Evolutionary conservation across 129 eudicot species (phyloP).

Genomic region (Lactuca sativa): DNA sequence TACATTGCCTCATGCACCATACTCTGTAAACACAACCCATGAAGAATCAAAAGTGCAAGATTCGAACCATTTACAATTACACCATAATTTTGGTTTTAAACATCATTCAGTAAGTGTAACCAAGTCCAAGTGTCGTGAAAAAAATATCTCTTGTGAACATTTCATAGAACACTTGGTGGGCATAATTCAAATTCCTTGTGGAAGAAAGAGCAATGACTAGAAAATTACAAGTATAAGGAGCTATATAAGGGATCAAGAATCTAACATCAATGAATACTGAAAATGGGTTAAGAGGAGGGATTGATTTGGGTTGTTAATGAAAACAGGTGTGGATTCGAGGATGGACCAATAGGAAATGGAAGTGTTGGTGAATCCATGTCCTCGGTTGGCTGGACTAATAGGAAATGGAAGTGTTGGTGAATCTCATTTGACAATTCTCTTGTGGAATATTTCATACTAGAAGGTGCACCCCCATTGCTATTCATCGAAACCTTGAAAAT

Average conservation of each 20-base stretch:
- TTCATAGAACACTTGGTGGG: conserved; percentile 66
- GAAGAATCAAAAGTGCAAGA: conserved; percentile 71
- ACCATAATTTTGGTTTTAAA: conserved; percentile 31
- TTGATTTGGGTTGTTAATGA: conserved; percentile 35
- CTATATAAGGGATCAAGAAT: conserved; percentile 33
- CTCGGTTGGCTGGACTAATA: conserved; percentile 33
- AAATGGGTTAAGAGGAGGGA: conserved; percentile 50
- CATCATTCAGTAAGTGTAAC: conserved; percentile 59
- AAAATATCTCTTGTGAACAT: conserved; percentile 54
- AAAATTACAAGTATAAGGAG: conserved; percentile 46
- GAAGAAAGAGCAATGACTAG: conserved; percentile 57
- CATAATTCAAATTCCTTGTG: conserved; percentile 43
- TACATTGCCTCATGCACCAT: conserved; percentile 52
- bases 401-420: too few relatives aligned
- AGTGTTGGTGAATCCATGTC: conserved; percentile 68
- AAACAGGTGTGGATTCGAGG: conserved; percentile 48
- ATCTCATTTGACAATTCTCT: too few relatives aligned
- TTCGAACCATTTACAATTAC: conserved; percentile 52
- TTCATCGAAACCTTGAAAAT: too few relatives aligned
- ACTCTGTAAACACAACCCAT: conserved; percentile 55
- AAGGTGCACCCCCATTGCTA: too few relatives aligned
- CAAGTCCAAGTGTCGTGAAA: conserved; percentile 73
- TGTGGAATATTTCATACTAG: too few relatives aligned
- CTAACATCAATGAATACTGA: conserved; percentile 37
- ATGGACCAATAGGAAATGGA: conserved; percentile 57